Evolutionary conservation across 192 early-diverging fungal genomes (phyloP), one percentile per base, ranked within the genome.

Genomic region (Gigaspora rosea): DNA sequence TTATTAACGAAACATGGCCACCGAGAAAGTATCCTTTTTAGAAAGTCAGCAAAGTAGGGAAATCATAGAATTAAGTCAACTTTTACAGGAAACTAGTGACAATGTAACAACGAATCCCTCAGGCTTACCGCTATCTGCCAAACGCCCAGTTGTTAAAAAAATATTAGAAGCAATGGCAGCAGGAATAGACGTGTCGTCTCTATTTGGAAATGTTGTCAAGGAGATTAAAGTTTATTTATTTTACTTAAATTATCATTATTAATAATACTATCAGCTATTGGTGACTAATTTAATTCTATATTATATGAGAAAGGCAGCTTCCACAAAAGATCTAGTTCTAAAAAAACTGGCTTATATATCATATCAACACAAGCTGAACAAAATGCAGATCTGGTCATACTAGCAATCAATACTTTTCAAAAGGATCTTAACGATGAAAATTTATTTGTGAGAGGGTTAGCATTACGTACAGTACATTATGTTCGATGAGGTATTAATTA

Each of bases 371-470:
- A 84, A 7, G 83, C 80, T n/a, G 51, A 54, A 36, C 54, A 66
- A 15, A 81, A 84, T 50, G 74, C 78, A 20, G 83, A 84, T 32
- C 66, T 84, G 2, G 78, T 74, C 35, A 78, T 84, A 68, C 52
- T 84, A 15, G 71, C 80, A 52, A 78, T 84, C 51, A 84, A 84
- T 49, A 84, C 83, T 8, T 67, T 84, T 11, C 80, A 78, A 51
- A 78, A 84, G 50, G 83, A 84, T 49, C 81, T 80, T 47, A 63
- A 74, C 4, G 79, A 84, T 64, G 73, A 73, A 4, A 79, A 84
- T 66, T 76, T 78, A 2, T 76, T 81, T 33, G 79, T 84, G 3
- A 73, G 83, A 10, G 76, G 80, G n/a, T 79, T 84, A 12, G 80
- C 83, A 10, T 62, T 84, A 27, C 62, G 80, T 22, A 84, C 83